These are phyloP conservation scores for Aspergillus sp. DNA, from an alignment of 2,329 filamentous ascomycete genomes.

Conservation along the genomic window DNA sequence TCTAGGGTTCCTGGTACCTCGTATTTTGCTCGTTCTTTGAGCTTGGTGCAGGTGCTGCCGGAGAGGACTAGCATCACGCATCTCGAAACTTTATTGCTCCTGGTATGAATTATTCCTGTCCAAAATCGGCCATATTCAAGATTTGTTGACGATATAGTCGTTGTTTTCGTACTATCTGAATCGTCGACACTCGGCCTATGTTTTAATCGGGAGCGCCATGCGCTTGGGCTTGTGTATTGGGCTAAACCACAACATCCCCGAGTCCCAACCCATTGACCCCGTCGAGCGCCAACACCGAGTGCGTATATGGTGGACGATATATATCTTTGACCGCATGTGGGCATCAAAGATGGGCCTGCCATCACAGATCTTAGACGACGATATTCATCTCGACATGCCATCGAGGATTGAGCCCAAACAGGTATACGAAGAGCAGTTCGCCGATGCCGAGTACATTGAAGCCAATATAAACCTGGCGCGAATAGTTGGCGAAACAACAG, in stretches of 20 bases:
- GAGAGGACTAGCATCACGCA: conserved; percentile 47
- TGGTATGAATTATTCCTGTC: conserved; percentile 26
- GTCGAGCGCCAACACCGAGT: conserved; percentile 42
- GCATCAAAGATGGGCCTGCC: conserved; percentile 52
- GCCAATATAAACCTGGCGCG: conserved; percentile 40
- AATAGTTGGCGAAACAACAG: conserved; percentile 38
- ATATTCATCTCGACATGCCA: conserved; percentile 45
- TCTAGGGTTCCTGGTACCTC: conserved; percentile 44
- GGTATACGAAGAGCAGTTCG: conserved; percentile 38
- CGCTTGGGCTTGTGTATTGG: conserved; percentile 45
- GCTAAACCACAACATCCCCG: conserved; percentile 43
- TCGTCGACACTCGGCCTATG: conserved; percentile 35
- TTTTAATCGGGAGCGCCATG: conserved; percentile 41
- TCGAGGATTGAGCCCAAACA: conserved; percentile 30
- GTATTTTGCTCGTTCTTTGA: conserved; percentile 45
- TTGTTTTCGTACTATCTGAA: conserved; percentile 40
- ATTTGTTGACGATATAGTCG: conserved; percentile 20
- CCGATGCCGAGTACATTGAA: conserved; percentile 37
- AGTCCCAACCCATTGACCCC: conserved; percentile 36
- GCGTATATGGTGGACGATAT: conserved; percentile 42
- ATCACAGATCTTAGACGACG: conserved; percentile 50
- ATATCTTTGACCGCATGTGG: conserved; percentile 48
- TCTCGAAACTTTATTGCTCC: conserved; percentile 43
- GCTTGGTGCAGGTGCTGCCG: conserved; percentile 42
- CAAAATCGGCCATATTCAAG: too few relatives aligned